Conservation (phyloP, 2,329 filamentous ascomycete genomes). For the Xylariaceae sp. region DNA sequence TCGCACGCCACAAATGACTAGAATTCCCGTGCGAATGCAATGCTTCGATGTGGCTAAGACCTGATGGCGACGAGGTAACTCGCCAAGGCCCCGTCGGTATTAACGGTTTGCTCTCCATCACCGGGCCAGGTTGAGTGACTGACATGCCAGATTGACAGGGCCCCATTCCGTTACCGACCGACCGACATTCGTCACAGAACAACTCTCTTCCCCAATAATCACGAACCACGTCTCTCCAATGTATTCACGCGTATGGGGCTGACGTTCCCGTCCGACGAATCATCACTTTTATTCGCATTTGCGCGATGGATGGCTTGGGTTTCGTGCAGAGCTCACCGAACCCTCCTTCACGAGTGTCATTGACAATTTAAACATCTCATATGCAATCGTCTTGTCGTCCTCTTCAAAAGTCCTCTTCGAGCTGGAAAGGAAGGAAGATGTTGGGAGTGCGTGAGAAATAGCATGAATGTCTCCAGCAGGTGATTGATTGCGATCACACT, state of each 20-base stretch:
- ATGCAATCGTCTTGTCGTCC: too few relatives aligned
- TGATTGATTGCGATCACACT: background rate
- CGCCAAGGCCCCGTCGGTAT: slow-evolving; percentile 10
- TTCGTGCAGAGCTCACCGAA: background rate
- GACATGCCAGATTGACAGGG: too few relatives aligned
- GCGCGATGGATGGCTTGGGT: background rate
- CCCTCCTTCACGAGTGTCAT: background rate
- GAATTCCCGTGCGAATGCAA: background rate
- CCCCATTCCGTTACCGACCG: background rate
- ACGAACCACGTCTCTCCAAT: background rate
- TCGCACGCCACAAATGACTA: background rate
- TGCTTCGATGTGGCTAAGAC: slow-evolving; percentile 9
- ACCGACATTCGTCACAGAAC: background rate
- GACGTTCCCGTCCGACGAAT: background rate
- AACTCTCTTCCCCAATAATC: background rate
- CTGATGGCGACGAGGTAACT: background rate
- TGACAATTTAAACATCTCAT: background rate
- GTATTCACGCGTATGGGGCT: background rate
- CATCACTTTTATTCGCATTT: background rate
- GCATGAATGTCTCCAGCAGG: background rate
- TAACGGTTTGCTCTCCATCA: slow-evolving; percentile 6
- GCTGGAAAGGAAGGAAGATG: too few relatives aligned
- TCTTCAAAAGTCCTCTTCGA: too few relatives aligned
- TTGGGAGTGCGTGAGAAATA: background rate
- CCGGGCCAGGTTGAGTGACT: background rate